phyloP scores from a whole-genome alignment of 139 green algal species.

The Haematococcus lacustris region DNA sequence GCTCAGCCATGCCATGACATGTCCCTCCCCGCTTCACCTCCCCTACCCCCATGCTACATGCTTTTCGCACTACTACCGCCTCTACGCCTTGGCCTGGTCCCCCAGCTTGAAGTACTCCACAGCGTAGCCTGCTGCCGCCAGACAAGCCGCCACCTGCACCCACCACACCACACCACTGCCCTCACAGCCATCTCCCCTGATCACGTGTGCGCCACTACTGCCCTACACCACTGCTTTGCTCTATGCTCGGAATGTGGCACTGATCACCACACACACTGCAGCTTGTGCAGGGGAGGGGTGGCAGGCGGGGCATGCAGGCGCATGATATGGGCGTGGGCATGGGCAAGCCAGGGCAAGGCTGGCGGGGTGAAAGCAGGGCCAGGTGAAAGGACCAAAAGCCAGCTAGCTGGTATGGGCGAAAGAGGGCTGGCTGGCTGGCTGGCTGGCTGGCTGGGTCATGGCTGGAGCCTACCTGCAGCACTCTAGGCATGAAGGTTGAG shows the following conservation, averaged over 20 bases:
- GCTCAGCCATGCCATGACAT: no score
- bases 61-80: no score
- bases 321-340: no score
- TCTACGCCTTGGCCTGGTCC: no score
- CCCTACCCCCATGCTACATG: no score
- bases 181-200: not conserved
- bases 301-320: no score
- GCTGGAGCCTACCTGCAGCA: conserved; percentile 30
- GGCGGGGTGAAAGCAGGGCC: no score
- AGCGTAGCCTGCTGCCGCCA: not conserved
- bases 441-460: not conserved
- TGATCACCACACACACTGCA: not conserved
- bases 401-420: no score
- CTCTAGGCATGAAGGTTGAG: conserved; percentile 52
- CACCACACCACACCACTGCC: not conserved
- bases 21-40: no score
- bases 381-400: no score
- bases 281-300: not conserved
- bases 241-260: not conserved
- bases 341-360: no score
- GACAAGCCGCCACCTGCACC: conserved; percentile 13
- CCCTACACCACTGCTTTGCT: not conserved
- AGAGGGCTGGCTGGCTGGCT: no score
- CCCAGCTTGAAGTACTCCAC: conserved; percentile 2
- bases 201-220: not conserved